phyloP scores from a whole-genome alignment of 345 rosid genomes.

The Acer negundo region DNA sequence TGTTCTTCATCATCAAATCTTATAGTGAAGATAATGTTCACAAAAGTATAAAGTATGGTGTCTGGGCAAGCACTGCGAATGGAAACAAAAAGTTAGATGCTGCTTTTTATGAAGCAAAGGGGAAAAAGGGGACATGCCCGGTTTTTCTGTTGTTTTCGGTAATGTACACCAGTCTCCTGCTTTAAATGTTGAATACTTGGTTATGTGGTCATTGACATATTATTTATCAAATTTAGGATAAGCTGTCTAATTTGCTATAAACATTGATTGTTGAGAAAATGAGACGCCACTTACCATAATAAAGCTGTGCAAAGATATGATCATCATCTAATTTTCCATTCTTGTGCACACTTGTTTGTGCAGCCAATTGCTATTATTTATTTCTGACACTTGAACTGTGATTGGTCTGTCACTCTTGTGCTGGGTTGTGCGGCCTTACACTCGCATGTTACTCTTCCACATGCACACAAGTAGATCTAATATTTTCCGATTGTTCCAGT shows the following conservation, averaged over 20 bases:
- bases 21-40: constrained; percentile 93
- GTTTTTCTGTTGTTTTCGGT: constrained; percentile 83
- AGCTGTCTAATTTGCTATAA: not conserved
- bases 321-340: not conserved
- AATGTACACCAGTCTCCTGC: constrained; percentile 21
- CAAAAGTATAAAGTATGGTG: constrained; percentile 83
- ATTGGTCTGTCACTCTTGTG: not conserved
- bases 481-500: not conserved
- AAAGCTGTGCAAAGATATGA: not conserved
- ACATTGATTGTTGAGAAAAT: not conserved
- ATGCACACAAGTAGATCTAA: not conserved
- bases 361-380: not conserved
- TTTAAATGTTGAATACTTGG: constrained; percentile 15
- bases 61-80: constrained; percentile 88
- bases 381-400: no score
- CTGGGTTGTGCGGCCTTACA: not conserved
- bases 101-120: constrained; percentile 73
- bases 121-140: constrained; percentile 50
- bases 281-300: not conserved
- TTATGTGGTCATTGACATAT: not conserved
- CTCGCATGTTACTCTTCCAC: not conserved
- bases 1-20: constrained; percentile 84
- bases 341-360: not conserved
- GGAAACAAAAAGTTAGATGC: constrained; percentile 87
- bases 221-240: constrained; percentile 1